A percentile compares a stretch with the other conserved stretches of the same genome.
Evolutionary conservation across 495 filamentous ascomycete genomes (phyloP).

Genomic region (Choiromyces venosus): DNA sequence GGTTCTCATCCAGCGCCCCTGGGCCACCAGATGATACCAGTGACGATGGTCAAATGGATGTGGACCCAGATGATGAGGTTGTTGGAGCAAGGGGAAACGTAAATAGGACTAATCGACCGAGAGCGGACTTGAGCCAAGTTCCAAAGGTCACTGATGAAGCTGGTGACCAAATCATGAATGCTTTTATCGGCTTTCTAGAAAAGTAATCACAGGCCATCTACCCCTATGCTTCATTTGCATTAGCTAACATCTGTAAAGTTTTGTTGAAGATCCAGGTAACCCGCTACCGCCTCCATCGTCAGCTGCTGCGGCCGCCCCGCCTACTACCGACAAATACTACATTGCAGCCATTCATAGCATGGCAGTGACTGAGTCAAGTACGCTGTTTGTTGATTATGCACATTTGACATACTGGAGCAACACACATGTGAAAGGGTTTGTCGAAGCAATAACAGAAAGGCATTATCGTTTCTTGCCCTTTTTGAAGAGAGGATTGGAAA

Average conservation of each 20-base stretch:
- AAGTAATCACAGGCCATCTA: slow-evolving; percentile 49
- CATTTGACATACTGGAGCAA: slow-evolving; percentile 58
- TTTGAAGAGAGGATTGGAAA: slow-evolving; percentile 81
- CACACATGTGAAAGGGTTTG: slow-evolving; percentile 64
- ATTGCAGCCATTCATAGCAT: slow-evolving; percentile 91
- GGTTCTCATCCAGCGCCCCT: slow-evolving; percentile 27
- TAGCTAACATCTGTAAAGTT: slow-evolving; percentile 49
- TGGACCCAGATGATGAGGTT: slow-evolving; percentile 41
- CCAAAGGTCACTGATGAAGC: slow-evolving; percentile 82
- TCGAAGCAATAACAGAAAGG: slow-evolving; percentile 74
- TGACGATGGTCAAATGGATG: slow-evolving; percentile 39
- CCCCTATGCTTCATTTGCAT: slow-evolving; percentile 5
- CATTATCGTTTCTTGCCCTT: slow-evolving; percentile 96
- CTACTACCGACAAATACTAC: slow-evolving; percentile 80
- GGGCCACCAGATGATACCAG: slow-evolving; percentile 27
- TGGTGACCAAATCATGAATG: slow-evolving; percentile 74
- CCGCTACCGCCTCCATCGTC: slow-evolving; percentile 66
- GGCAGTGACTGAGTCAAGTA: slow-evolving; percentile 78
- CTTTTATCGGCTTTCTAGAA: slow-evolving; percentile 86
- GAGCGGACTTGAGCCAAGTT: slow-evolving; percentile 50
- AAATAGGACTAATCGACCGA: slow-evolving; percentile 31
- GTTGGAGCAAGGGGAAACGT: slow-evolving; percentile 32
- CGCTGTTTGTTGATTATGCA: slow-evolving; percentile 92
- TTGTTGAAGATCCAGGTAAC: slow-evolving; percentile 66
- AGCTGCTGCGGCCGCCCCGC: slow-evolving; percentile 22